A percentile compares a stretch with the other conserved stretches of the same genome.
Conservation (phyloP, 345 rosid species). For the Mercurialis annua region DNA sequence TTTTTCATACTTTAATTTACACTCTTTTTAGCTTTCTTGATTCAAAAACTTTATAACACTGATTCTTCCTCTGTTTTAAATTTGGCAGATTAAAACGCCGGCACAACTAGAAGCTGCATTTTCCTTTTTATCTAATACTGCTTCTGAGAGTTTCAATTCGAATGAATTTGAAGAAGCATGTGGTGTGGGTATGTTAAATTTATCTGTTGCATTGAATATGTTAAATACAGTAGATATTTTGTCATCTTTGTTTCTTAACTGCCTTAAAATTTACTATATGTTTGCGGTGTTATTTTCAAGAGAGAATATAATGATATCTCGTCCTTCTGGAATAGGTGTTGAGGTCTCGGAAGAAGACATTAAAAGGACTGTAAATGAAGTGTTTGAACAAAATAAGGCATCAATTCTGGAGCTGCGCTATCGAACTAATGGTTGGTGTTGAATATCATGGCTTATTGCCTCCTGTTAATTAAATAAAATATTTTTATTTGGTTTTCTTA, state of each 20-base stretch:
- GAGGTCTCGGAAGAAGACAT: slow-evolving; percentile 78
- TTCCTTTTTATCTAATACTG: slow-evolving; percentile 49
- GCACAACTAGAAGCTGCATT: slow-evolving; percentile 88
- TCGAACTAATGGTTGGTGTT: slow-evolving; percentile 74
- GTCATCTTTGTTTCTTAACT: background rate
- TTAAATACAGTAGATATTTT: background rate
- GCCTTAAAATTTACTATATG: background rate
- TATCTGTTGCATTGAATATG: background rate
- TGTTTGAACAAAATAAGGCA: slow-evolving; percentile 60
- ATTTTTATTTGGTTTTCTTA: slow-evolving; percentile 11
- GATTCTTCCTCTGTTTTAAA: background rate
- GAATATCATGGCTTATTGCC: background rate
- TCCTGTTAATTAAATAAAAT: background rate
- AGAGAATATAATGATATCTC: slow-evolving; percentile 20
- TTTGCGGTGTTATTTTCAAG: slow-evolving; percentile 5
- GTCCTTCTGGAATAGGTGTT: slow-evolving; percentile 54
- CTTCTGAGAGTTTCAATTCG: slow-evolving; percentile 53
- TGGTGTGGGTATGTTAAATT: slow-evolving; percentile 78
- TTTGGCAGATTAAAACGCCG: slow-evolving; percentile 72
- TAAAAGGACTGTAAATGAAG: slow-evolving; percentile 46
- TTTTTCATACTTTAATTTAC: slow-evolving; percentile 21
- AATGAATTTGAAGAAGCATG: slow-evolving; percentile 86
- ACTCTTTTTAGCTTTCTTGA: background rate
- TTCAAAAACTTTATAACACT: background rate
- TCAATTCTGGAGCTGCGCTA: slow-evolving; percentile 73